Base-by-base conservation (phyloP, 2,329 filamentous ascomycete species). In the Periconia macrospinosa region DNA sequence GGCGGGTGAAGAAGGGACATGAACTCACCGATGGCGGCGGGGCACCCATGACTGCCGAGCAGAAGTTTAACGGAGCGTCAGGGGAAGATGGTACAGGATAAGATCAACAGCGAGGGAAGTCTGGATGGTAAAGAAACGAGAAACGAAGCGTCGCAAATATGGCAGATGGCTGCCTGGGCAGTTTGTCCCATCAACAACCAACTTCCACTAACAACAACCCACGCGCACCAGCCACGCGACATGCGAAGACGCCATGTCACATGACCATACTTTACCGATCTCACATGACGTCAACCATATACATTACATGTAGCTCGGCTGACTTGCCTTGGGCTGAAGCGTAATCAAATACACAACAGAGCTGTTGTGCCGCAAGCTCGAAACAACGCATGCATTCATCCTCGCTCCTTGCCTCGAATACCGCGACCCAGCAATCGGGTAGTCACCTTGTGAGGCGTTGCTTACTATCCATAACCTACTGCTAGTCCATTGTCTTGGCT, bases 1-100 rank as follows among this genome's bases (percentile, higher is more conserved):
- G 30, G 13, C 30, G 30, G 13, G 30, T 13, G 7, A 8, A 33
- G 30, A 33, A 7, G 30, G 27, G 17, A 45, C 20, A 33, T 30
- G 18, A 10, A 69, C 66, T 59, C 52, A 65, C 62, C 41, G 63
- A 63, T 54, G 67, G 67, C 51, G 67, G 67, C 41, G 64, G 64
- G 41, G 58, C 54, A 30, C 54, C 60, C 64, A 67, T 67, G 42
- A 37, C 56, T 27, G 8, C 23, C 23, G 23, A 27, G 23, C 23
- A 27, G 23, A 27, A 27, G 23, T 3, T 27, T 27, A 8, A 27
- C 23, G 23, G 23, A 27, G 23, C 23, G 23, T 27, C 5, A 27
- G 8, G 23, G 5, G 8, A 30, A n/a, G 19, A n/a, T 33, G 43
- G 27, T 45, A 14, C 17, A 44, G 19, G 18, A 23, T 3, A 42